Base-by-base conservation (phyloP, 441 rosid genomes). In the Raphanus hybrid region DNA sequence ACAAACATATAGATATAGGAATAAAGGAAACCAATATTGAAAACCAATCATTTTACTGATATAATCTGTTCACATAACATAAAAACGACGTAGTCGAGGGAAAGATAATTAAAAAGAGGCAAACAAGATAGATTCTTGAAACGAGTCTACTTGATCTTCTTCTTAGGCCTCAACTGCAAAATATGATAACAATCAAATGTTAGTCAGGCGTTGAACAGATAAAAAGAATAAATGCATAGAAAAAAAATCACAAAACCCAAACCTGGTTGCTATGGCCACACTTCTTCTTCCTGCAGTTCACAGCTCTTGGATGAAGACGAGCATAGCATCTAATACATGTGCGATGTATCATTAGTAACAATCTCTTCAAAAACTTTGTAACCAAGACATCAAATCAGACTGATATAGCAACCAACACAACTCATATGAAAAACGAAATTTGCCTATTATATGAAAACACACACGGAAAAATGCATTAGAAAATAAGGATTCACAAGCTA, bases 121-220 rank as follows among this genome's bases (percentile, higher is more conserved):
- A 73, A 39, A 52, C 64, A 67, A 73, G 52, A 43, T 9, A 2
- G 55, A 61, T 67, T 5, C n/a, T 50, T 52, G 71, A 18, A 3
- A 54, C 0, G 68, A 59, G 82, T 83, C 73, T 82, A 92, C 92
- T 92, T 92, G 90, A 86, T 88, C 93, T 94, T 92, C 85, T 83
- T 88, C 88, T 88, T 88, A 9, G 94, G 91, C 94, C 94, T 88
- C 88, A 90, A 82, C 92, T 90, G 87, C 80, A 23, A 80, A 59
- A 54, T 29, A 10, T 37, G 11, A 62, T 1, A 8, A n/a, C 8
- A 8, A 27, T 16, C 1, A 10, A 18, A 16, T 4, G 3, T 63
- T n/a, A 34, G 1, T 60, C 4, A 60, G 48, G 2, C 23, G 15
- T 41, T 4, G 2, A 69, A 3, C 26, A n/a, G 1, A 16, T 16